A percentile compares a stretch with the other conserved stretches of the same genome.
phyloP scores from a whole-genome alignment of 768 basidiomycete species.

The Pisolithus orientalis region DNA sequence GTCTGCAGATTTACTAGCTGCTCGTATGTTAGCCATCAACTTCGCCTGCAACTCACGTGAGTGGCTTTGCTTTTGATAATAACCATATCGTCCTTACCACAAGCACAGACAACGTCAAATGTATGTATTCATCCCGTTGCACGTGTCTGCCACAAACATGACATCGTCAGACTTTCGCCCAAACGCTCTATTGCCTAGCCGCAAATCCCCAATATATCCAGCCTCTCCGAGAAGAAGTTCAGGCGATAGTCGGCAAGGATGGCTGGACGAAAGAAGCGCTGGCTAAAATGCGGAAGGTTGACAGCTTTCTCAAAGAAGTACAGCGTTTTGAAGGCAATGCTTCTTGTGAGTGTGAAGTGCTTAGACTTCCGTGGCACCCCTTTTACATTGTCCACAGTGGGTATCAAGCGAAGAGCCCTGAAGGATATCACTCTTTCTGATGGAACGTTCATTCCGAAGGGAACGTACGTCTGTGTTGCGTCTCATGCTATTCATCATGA shows the following conservation, averaged over 20 bases:
- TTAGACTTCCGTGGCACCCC: background rate
- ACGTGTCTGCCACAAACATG: background rate
- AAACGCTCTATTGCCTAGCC: conserved; percentile 32
- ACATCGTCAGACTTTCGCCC: conserved; percentile 23
- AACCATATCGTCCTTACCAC: background rate
- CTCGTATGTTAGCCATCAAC: conserved; percentile 1
- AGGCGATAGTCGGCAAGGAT: conserved; percentile 19
- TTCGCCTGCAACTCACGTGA: conserved; percentile 12
- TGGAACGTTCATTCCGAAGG: conserved; percentile 32
- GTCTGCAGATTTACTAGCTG: background rate
- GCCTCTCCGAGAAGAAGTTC: conserved; percentile 34
- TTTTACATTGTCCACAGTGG: conserved; percentile 9
- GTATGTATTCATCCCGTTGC: background rate
- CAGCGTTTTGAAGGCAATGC: conserved; percentile 27
- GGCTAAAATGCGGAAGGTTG: conserved; percentile 29
- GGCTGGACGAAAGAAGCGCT: conserved; percentile 26
- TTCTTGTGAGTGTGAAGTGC: conserved; percentile 8
- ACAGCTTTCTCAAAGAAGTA: conserved; percentile 36
- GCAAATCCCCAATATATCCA: conserved; percentile 28
- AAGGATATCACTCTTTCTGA: conserved; percentile 32
- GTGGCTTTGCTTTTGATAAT: background rate
- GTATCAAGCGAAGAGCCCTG: conserved; percentile 27
- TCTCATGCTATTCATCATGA: conserved; percentile 16
- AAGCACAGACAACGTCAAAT: background rate
- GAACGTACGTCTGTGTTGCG: conserved; percentile 21